These are phyloP conservation scores for Yarrowia sp. DNA, from an alignment of 805 yeast genomes.

Conservation along the genomic window DNA sequence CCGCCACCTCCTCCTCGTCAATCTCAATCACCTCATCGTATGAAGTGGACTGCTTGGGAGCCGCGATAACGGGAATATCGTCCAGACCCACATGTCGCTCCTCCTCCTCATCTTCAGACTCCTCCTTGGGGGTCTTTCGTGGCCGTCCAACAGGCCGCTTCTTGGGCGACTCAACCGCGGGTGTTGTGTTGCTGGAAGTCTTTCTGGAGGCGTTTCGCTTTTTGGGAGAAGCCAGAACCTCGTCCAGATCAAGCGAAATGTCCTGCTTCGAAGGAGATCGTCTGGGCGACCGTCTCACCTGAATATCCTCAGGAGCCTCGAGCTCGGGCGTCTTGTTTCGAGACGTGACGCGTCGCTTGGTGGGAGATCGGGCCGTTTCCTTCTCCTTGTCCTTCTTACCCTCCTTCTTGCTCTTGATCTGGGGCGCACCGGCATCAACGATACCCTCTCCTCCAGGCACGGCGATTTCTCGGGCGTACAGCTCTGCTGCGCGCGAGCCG, in stretches of 20 bases:
- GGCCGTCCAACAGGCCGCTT: slow-evolving; percentile 3
- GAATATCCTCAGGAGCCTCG: neutral
- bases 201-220: neutral
- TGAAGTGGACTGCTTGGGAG: neutral
- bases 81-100: neutral
- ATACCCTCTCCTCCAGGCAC: slow-evolving; percentile 44
- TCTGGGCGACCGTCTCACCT: slow-evolving; percentile 22
- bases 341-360: neutral
- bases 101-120: neutral
- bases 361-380: neutral
- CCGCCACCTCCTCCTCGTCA: slow-evolving; percentile 10
- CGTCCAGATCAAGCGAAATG: slow-evolving; percentile 9
- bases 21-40: neutral
- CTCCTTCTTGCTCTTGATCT: slow-evolving; percentile 15
- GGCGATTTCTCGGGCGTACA: slow-evolving; percentile 40
- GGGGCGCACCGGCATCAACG: slow-evolving; percentile 40
- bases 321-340: slow-evolving; percentile 10
- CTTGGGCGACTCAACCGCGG: neutral
- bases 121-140: slow-evolving; percentile 5
- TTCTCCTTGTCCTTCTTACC: neutral
- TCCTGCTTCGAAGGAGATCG: slow-evolving; percentile 23
- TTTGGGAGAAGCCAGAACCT: neutral
- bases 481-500: slow-evolving; percentile 47
- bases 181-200: neutral
- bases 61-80: slow-evolving; percentile 7